phyloP scores from a whole-genome alignment of 176 grass and related monocot species.

The Carex parvula region DNA sequence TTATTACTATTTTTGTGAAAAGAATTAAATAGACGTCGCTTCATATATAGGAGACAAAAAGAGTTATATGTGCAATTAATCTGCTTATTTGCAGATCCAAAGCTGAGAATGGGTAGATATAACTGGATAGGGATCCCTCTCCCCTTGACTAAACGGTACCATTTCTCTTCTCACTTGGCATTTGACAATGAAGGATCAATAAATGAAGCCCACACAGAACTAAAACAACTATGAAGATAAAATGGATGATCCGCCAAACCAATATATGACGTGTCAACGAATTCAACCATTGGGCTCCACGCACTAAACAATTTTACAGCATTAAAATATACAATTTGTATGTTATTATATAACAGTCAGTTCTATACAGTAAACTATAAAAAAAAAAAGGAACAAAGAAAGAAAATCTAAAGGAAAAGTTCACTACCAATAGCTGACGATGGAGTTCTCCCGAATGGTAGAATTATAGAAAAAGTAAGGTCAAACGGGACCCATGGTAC shows the following conservation, averaged over 20 bases:
- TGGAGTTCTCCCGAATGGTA: too few species aligned
- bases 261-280: not conserved
- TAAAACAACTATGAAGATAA: not conserved
- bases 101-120: not conserved
- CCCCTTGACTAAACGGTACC: not conserved
- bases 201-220: not conserved
- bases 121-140: not conserved
- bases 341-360: not conserved
- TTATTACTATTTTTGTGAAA: not conserved
- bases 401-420: too few species aligned
- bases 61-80: not conserved
- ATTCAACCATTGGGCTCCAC: not conserved
- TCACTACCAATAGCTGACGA: too few species aligned
- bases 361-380: not conserved
- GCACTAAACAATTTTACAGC: not conserved
- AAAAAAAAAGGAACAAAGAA: not conserved
- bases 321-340: not conserved
- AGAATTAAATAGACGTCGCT: not conserved
- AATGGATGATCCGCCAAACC: not conserved
- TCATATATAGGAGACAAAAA: not conserved
- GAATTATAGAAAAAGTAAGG: not conserved
- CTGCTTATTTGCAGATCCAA: not conserved
- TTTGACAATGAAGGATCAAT: not conserved
- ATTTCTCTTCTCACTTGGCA: not conserved
- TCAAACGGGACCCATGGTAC: not conserved